Percentiles rank a stretch among this genome's conserved stretches.
Conservation (phyloP, 202 grass and related monocot genomes). For the Zoysia matrella region DNA sequence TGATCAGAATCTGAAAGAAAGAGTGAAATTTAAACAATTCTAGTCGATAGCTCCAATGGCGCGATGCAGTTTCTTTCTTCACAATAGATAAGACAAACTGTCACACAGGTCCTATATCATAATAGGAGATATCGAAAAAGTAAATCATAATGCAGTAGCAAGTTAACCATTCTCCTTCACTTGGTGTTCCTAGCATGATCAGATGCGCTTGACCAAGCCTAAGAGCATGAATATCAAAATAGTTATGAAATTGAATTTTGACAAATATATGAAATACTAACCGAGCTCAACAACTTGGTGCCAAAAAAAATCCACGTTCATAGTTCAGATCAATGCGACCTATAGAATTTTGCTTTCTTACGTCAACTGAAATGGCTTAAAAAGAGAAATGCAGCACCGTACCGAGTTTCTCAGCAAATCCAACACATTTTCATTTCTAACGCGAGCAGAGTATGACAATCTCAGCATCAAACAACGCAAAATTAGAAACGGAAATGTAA, state of each 20-base stretch:
- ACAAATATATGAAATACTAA: background rate
- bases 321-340: background rate
- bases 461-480: background rate
- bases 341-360: background rate
- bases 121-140: constrained; percentile 38
- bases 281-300: background rate
- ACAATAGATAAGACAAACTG: constrained; percentile 10
- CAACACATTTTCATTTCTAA: background rate
- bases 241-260: constrained; percentile 43
- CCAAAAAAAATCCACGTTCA: background rate
- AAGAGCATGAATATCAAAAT: constrained; percentile 67
- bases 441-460: background rate
- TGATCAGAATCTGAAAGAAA: background rate
- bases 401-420: background rate
- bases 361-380: background rate
- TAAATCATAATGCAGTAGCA: constrained; percentile 33
- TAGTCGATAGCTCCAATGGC: background rate
- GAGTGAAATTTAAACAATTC: background rate
- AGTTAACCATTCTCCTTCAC: constrained; percentile 49
- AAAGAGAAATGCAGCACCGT: background rate
- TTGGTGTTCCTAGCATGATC: constrained; percentile 61
- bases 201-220: constrained; percentile 98
- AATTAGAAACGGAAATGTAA: background rate
- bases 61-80: background rate
- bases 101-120: constrained; percentile 8